Evolutionary conservation across 441 rosid species (phyloP).

Genomic region (Adansonia gregorii): DNA sequence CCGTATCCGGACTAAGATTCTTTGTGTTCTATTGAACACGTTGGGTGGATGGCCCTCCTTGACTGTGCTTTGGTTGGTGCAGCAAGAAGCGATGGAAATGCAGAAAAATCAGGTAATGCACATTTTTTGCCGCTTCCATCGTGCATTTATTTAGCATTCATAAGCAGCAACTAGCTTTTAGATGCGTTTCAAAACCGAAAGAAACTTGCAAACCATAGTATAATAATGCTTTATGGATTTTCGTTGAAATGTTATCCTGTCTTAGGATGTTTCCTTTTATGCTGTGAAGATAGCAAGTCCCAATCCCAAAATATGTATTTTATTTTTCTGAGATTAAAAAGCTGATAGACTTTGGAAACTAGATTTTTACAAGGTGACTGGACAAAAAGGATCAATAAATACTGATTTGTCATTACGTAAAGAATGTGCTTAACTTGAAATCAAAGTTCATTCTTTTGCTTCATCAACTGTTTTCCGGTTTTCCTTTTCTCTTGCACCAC

Average conservation of each 20-base stretch:
- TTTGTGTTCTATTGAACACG: slow-evolving; percentile 17
- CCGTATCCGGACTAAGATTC: slow-evolving; percentile 14
- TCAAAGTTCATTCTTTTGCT: neutral
- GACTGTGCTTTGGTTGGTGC: slow-evolving; percentile 36
- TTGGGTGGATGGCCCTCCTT: slow-evolving; percentile 21
- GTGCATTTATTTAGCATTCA: neutral
- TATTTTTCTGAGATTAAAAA: neutral
- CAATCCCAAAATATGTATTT: neutral
- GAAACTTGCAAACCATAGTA: neutral
- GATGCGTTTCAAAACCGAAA: neutral
- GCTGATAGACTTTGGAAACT: neutral
- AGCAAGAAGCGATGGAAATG: slow-evolving; percentile 52
- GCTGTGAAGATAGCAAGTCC: neutral
- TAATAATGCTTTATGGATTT: neutral
- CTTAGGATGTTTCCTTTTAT: neutral
- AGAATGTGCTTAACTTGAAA: neutral
- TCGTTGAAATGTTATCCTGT: neutral
- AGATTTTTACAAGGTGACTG: neutral
- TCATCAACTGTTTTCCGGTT: no score
- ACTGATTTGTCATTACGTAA: neutral
- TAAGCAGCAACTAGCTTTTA: neutral
- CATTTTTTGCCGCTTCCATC: neutral
- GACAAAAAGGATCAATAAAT: neutral
- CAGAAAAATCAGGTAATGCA: slow-evolving; percentile 58
- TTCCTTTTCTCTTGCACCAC: no score